These are phyloP conservation scores for Paspalum notatum DNA, from an alignment of 176 grass and related monocot species.

Conservation along the genomic window DNA sequence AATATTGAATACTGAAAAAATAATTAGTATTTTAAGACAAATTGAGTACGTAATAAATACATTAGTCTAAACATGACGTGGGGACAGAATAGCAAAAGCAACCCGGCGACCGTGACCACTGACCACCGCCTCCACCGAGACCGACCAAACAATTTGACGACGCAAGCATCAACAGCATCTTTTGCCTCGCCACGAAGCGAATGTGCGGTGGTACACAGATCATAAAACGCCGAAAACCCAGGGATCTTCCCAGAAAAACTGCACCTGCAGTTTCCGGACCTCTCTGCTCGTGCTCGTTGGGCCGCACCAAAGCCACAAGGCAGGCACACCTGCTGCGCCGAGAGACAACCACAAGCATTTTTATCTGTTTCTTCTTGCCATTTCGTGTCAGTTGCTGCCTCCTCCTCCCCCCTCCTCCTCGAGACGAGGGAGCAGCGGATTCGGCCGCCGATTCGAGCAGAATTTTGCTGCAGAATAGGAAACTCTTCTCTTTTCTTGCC, in stretches of 20 bases:
- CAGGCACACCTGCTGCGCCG: background rate
- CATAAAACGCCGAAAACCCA: background rate
- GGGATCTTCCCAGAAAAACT: background rate
- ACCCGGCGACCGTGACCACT: background rate
- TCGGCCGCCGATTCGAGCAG: background rate
- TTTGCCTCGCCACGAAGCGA: background rate
- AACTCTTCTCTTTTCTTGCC: background rate
- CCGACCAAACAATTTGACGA: background rate
- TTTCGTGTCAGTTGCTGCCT: constrained; percentile 31
- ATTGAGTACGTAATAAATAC: too few relatives aligned
- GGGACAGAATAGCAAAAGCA: background rate
- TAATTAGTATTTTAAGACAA: too few relatives aligned
- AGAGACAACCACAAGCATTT: constrained; percentile 28
- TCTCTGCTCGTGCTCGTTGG: background rate
- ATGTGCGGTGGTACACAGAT: background rate
- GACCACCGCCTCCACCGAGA: background rate
- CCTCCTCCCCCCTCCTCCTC: background rate
- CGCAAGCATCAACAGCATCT: background rate
- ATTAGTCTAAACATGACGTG: too few relatives aligned
- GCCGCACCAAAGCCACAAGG: background rate
- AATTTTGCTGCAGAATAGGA: background rate
- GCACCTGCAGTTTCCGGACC: background rate
- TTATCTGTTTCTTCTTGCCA: constrained; percentile 9
- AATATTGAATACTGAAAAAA: too few relatives aligned
- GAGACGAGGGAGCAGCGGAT: background rate